phyloP scores from a whole-genome alignment of 192 early-diverging fungal genomes.

The Gonapodya sp. region DNA sequence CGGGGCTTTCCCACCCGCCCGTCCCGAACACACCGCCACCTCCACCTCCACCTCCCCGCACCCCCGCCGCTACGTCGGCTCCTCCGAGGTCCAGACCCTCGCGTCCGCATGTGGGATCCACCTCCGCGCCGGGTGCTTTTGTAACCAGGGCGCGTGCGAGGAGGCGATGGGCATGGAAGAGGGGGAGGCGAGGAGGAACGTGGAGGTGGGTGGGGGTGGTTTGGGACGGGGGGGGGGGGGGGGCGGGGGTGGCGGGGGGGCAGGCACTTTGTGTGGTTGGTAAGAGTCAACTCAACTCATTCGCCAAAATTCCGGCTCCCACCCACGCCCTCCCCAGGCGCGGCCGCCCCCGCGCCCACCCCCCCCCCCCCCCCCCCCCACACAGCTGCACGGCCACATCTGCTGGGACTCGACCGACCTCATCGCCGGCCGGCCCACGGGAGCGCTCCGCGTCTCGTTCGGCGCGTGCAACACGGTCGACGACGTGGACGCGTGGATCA shows the following conservation, averaged over 20 bases:
- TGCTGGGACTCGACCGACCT: conserved; percentile 71
- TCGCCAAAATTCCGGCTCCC: no score
- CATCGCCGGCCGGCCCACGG: conserved; percentile 56
- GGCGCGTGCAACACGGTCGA: conserved; percentile 54
- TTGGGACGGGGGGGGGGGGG: neutral
- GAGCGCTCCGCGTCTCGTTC: conserved; percentile 67
- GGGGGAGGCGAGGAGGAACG: conserved; percentile 36
- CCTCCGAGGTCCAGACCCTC: conserved; percentile 52
- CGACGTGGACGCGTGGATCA: conserved; percentile 46
- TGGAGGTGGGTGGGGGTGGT: conserved; percentile 19
- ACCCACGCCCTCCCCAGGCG: no score
- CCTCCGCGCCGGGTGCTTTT: conserved; percentile 62
- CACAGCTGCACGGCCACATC: conserved; percentile 40
- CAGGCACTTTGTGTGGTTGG: neutral
- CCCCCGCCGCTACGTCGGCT: conserved; percentile 46
- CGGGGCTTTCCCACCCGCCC: no score
- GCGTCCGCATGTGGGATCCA: conserved; percentile 57
- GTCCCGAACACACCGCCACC: no score
- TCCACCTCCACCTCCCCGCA: no score
- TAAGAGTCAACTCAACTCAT: no score
- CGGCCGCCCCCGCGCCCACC: no score
- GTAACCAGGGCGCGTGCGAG: conserved; percentile 72
- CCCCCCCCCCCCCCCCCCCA: neutral
- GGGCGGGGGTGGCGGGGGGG: neutral
- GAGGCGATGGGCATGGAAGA: conserved; percentile 49